phyloP scores from a whole-genome alignment of 2,329 filamentous ascomycete species.

The Cladosporium sp. region DNA sequence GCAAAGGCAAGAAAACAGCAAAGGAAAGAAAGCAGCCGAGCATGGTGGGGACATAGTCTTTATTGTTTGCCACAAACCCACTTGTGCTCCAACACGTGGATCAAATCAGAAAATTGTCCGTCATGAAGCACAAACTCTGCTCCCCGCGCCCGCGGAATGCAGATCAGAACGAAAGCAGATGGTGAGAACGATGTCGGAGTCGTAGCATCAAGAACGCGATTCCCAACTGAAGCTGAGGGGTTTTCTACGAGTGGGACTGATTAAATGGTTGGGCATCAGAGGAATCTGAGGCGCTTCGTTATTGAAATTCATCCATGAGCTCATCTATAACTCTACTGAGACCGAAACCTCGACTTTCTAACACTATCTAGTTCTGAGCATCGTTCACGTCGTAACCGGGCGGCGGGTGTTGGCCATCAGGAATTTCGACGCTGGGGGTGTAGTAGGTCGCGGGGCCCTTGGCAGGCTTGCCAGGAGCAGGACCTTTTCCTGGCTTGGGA shows the following conservation, averaged over 20 bases:
- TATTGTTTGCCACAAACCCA: background rate
- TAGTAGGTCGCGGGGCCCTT: conserved; percentile 23
- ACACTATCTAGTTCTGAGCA: conserved; percentile 9
- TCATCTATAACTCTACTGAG: background rate
- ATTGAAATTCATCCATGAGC: background rate
- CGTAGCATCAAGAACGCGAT: background rate
- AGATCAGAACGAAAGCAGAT: background rate
- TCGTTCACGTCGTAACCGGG: conserved; percentile 5
- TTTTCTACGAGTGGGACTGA: no score
- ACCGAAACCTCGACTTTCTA: background rate
- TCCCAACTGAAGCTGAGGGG: background rate
- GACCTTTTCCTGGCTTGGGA: background rate
- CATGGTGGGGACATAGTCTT: background rate
- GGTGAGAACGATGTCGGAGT: no score
- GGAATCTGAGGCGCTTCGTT: no score
- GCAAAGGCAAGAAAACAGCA: no score
- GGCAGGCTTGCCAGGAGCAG: background rate
- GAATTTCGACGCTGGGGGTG: conserved; percentile 27
- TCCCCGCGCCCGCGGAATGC: conserved; percentile 7
- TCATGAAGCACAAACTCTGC: background rate
- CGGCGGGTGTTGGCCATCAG: conserved; percentile 29
- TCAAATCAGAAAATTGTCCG: background rate
- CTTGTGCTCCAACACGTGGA: background rate
- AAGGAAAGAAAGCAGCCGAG: background rate
- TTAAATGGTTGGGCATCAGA: no score